Percentiles rank a stretch among this genome's conserved stretches.
Evolutionary conservation across 805 yeast species (phyloP).

Genomic region (Teunomyces aglyptinius): DNA sequence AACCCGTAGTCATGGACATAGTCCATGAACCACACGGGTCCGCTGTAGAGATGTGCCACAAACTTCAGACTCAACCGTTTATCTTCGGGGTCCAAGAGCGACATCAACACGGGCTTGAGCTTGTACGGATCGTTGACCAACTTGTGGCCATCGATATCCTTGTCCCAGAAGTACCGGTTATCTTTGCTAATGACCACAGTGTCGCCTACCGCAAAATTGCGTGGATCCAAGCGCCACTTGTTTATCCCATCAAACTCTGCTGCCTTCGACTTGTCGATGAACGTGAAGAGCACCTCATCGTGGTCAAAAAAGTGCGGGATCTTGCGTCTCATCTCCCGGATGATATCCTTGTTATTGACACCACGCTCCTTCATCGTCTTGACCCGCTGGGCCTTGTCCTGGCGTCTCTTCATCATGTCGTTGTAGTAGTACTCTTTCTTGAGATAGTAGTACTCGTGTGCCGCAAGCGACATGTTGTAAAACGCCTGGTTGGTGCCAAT

Average conservation of each 20-base stretch:
- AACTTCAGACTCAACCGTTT: constrained; percentile 23
- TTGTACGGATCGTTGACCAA: constrained; percentile 34
- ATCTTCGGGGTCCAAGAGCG: constrained; percentile 35
- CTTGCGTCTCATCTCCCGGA: constrained; percentile 47
- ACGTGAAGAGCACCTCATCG: constrained; percentile 45
- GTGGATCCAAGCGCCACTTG: constrained; percentile 40
- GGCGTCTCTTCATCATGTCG: constrained; percentile 23
- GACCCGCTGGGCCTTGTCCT: constrained; percentile 44
- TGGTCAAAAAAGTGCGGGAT: constrained; percentile 48
- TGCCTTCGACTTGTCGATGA: constrained; percentile 47
- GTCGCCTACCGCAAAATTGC: constrained; percentile 51
- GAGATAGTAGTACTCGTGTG: constrained; percentile 47
- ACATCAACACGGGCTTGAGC: constrained; percentile 35
- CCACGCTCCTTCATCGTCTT: constrained; percentile 36
- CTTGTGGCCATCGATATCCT: constrained; percentile 33
- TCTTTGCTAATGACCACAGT: constrained; percentile 50
- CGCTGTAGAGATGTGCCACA: constrained; percentile 45
- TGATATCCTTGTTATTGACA: constrained; percentile 39
- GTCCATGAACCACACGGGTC: constrained; percentile 41
- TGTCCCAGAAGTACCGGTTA: constrained; percentile 32
- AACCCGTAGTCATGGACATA: constrained; percentile 43
- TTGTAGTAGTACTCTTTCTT: constrained; percentile 43
- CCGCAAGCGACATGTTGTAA: constrained; percentile 42
- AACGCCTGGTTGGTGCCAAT: constrained; percentile 30
- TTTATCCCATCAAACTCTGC: constrained; percentile 22